phyloP scores from a whole-genome alignment of 2,329 filamentous ascomycete genomes.

The Penicillium hordei region DNA sequence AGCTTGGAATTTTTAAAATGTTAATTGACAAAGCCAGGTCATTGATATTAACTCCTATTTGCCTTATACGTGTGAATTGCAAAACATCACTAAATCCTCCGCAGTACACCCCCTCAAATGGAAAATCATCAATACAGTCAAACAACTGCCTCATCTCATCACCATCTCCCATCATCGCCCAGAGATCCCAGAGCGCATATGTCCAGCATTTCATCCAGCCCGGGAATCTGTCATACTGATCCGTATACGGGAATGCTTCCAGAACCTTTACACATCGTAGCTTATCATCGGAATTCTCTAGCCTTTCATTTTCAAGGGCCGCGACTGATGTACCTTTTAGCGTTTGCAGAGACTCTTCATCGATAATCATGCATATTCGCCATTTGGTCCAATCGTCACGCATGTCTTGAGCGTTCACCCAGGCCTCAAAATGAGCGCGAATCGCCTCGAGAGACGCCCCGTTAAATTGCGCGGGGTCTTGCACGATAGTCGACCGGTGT shows the following conservation, averaged over 20 bases:
- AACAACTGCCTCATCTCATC: conserved; percentile 15
- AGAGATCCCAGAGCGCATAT: conserved; percentile 11
- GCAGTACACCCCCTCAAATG: conserved; percentile 8
- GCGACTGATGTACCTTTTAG: conserved; percentile 11
- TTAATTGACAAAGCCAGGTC: no score
- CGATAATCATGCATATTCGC: conserved; percentile 16
- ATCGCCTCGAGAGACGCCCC: conserved; percentile 13
- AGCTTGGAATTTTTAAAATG: not conserved
- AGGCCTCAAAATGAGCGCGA: conserved; percentile 15
- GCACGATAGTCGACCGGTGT: conserved; percentile 13
- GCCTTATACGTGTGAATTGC: no score
- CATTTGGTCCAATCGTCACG: conserved; percentile 10
- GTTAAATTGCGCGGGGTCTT: conserved; percentile 12
- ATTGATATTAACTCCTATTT: no score
- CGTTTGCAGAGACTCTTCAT: conserved; percentile 19
- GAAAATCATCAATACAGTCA: conserved; percentile 12
- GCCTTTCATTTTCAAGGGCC: conserved; percentile 1
- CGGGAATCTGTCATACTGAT: conserved; percentile 13
- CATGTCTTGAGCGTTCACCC: conserved; percentile 10
- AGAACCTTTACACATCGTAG: conserved; percentile 15
- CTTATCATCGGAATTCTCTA: not conserved
- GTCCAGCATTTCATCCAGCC: conserved; percentile 16
- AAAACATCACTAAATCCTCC: not conserved
- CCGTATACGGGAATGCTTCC: conserved; percentile 10
- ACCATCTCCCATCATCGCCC: conserved; percentile 14